Percentiles rank a stretch among this genome's conserved stretches.
phyloP scores from a whole-genome alignment of 2,329 filamentous ascomycete species.

The Mycosphaerelloides madeirae region DNA sequence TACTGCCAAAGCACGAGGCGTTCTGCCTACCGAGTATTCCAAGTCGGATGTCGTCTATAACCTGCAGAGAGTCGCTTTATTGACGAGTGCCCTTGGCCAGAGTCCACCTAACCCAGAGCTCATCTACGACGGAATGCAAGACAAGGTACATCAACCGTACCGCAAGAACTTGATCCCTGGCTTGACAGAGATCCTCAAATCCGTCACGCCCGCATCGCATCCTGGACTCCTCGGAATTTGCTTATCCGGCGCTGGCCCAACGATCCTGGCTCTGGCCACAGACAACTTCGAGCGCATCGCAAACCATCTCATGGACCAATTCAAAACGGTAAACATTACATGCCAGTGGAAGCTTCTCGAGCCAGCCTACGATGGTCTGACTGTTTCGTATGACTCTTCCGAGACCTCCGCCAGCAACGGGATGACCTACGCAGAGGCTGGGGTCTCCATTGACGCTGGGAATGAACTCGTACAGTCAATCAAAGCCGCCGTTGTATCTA shows the following conservation, averaged over 20 bases:
- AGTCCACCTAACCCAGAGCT: constrained; percentile 87
- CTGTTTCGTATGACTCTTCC: constrained; percentile 31
- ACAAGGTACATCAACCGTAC: constrained; percentile 97
- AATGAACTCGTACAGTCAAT: constrained; percentile 91
- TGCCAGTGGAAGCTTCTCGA: constrained; percentile 86
- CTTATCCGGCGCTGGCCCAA: constrained; percentile 89
- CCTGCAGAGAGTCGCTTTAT: constrained; percentile 83
- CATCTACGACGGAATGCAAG: constrained; percentile 97
- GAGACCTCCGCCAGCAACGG: constrained; percentile 17
- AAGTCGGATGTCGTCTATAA: constrained; percentile 90
- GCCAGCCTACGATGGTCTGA: constrained; percentile 68
- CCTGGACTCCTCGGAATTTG: constrained; percentile 89
- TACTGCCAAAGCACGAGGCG: constrained; percentile 84
- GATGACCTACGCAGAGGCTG: constrained; percentile 86
- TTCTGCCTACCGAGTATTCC: constrained; percentile 74
- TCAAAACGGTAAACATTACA: constrained; percentile 66
- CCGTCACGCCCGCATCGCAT: constrained; percentile 81
- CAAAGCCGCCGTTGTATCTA: constrained; percentile 82
- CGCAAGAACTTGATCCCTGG: constrained; percentile 87
- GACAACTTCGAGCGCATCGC: constrained; percentile 86
- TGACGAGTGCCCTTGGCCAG: constrained; percentile 83
- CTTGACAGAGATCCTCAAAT: constrained; percentile 82
- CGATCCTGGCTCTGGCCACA: constrained; percentile 88
- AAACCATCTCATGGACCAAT: constrained; percentile 60
- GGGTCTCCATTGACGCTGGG: constrained; percentile 89